phyloP scores from a whole-genome alignment of 345 rosid species.

The Passiflora organensis region DNA sequence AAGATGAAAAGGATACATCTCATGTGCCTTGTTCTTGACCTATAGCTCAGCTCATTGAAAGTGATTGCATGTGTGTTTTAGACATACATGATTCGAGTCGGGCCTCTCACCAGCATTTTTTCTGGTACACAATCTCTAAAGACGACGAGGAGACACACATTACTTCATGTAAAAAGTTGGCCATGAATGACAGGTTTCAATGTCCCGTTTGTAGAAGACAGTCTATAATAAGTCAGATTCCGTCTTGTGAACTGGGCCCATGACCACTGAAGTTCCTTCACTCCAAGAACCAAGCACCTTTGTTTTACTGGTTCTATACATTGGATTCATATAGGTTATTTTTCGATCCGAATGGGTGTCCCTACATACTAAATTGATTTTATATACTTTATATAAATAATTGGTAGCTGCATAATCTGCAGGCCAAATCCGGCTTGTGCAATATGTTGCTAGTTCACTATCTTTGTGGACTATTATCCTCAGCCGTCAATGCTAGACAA shows the following conservation, averaged over 20 bases:
- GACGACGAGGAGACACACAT: background rate
- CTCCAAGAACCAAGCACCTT: background rate
- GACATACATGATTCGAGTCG: background rate
- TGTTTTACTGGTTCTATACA: background rate
- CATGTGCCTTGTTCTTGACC: background rate
- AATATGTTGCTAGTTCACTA: too few relatives aligned
- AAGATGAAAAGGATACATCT: background rate
- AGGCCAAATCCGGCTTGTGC: conserved; percentile 11
- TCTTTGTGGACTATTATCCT: too few relatives aligned
- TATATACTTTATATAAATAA: background rate
- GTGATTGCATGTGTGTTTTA: background rate
- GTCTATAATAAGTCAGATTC: background rate
- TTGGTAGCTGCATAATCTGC: background rate
- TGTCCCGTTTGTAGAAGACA: background rate
- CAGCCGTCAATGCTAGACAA: too few relatives aligned
- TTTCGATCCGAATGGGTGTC: background rate
- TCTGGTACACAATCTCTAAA: background rate
- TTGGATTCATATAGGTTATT: background rate
- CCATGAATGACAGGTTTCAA: background rate
- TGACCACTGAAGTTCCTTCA: background rate
- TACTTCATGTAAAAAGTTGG: background rate
- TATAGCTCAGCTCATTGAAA: too few relatives aligned
- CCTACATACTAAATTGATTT: background rate
- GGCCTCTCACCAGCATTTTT: background rate
- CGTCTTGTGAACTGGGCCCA: background rate